phyloP scores from a whole-genome alignment of 1,284 basidiomycete genomes.

The Sphagnurus paluster region DNA sequence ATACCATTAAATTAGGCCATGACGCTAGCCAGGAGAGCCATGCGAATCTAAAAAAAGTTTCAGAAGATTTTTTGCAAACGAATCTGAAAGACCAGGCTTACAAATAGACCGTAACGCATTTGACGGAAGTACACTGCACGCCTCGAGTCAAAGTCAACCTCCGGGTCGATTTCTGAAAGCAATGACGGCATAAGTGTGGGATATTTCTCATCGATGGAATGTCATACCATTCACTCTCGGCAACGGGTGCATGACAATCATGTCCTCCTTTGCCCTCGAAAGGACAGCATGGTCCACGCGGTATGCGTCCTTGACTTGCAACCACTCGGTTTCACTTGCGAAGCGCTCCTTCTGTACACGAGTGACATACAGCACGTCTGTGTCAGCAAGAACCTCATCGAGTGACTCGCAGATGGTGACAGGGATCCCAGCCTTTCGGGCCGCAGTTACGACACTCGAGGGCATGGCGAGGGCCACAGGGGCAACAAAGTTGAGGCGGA shows the following conservation, averaged over 20 bases:
- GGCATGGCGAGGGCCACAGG: constrained; percentile 94
- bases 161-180: constrained; percentile 87
- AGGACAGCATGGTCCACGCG: constrained; percentile 93
- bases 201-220: neutral
- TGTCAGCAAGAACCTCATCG: constrained; percentile 87
- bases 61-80: neutral
- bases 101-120: constrained; percentile 97
- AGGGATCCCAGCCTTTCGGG: constrained; percentile 78
- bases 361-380: constrained; percentile 98
- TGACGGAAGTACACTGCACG: constrained; percentile 98
- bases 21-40: constrained; percentile 45
- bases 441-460: constrained; percentile 78
- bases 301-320: constrained; percentile 91
- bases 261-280: constrained; percentile 89
- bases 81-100: constrained; percentile 30
- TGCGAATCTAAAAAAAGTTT: constrained; percentile 36
- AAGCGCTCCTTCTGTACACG: constrained; percentile 97
- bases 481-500: constrained; percentile 95
- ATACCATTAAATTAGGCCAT: constrained; percentile 29
- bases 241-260: constrained; percentile 98
- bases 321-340: constrained; percentile 80
- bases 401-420: constrained; percentile 84
- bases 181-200: constrained; percentile 2
- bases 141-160: constrained; percentile 95
- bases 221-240: constrained; percentile 84